Base-by-base conservation (phyloP, 75 land plant species). In the Picea glauca region DNA sequence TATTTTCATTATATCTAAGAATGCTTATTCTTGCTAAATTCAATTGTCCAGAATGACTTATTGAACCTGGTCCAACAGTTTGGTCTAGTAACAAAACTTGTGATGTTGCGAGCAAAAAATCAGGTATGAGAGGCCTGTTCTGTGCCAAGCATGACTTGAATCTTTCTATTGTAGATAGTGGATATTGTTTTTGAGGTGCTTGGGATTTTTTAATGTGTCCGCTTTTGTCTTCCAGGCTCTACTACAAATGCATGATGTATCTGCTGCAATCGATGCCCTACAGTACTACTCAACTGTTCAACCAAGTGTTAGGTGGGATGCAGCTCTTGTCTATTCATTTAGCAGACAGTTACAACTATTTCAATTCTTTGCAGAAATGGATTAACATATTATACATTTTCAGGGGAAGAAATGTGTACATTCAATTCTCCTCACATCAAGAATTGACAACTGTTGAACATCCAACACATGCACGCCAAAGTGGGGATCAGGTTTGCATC, bases 361-460 rank as follows among this genome's bases (percentile, higher is more conserved):
- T 14, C 38, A 20, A 30, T 8, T 15, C 33, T 33, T 18, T 35
- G 20, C n/a, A 30, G 17, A 79, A 7, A 8, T 7, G 54, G 54
- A 46, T 46, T 46, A 46, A 46, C 7, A 46, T 1, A 8, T 46
- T 46, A 46, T 46, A 23, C 40, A 72, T 68, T 31, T 35, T 38
- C 89, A 97, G 99, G 86, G 98, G 99, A 64, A 91, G 99, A 79
- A 97, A 94, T 89, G 96, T 97, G 46, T 97, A 97, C 82, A 87
- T 97, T 72, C 99, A 97, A 80, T 97, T 97, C 75, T 97, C 99
- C n/a, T 97, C 99, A 2, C 99, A 97, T 89, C 98, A 93, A 75
- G 99, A 97, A 76, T 79, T 97, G 18, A 97, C 96, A 20, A 95
- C 93, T 43, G 60, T 85, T 58, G 99, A 97, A 58, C 90, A 86